Base-by-base conservation (phyloP, 2,329 filamentous ascomycete species). In the Gnomoniopsis smithogilvyi region DNA sequence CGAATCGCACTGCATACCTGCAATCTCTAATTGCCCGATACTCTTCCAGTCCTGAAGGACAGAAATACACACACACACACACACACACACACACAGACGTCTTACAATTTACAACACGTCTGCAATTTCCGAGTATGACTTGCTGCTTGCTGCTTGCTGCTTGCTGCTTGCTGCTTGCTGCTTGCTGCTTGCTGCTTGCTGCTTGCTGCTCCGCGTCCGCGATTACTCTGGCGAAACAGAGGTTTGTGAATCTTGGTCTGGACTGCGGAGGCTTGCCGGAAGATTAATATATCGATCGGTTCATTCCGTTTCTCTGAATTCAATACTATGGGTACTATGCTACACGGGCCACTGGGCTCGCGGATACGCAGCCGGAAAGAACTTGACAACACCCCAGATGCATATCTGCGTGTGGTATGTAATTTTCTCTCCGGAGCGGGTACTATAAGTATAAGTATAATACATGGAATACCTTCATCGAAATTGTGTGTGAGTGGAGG, bases 231-330 rank as follows among this genome's bases (percentile, higher is more conserved):
- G 17, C n/a, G 21, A 45, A n/a, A 19, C 15, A 11, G 8, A 45
- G 6, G 17, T 3, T 4, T 19, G 15, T 22, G 43, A 21, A 45
- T 45, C 43, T 45, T 45, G 43, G 43, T 45, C 17, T 45, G 43
- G 8, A n/a, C 19, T 45, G 43, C 17, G 43, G 8, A 19, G 43
- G 43, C 26, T 8, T n/a, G 46, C 30, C 53, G 53, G 53, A 56
- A 56, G 49, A 56, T 49, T 33, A 56, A 56, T 41, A 41, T 14
- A 56, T 49, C 53, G 53, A 56, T 56, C 53, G 53, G 53, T 34
- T 38, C 53, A 49, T 56, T 48, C 53, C 53, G 53, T 48, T 7
- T n/a, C 17, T 45, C 38, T 10, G 19, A 30, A 12, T 47, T 47
- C 45, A 12, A 21, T 12, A 24, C 24, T 47, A 24, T 21, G 12